Evolutionary conservation across 108 stramenopile species (phyloP), one percentile per base, ranked within the genome.

Genomic region (Schizochytrium sp.): DNA sequence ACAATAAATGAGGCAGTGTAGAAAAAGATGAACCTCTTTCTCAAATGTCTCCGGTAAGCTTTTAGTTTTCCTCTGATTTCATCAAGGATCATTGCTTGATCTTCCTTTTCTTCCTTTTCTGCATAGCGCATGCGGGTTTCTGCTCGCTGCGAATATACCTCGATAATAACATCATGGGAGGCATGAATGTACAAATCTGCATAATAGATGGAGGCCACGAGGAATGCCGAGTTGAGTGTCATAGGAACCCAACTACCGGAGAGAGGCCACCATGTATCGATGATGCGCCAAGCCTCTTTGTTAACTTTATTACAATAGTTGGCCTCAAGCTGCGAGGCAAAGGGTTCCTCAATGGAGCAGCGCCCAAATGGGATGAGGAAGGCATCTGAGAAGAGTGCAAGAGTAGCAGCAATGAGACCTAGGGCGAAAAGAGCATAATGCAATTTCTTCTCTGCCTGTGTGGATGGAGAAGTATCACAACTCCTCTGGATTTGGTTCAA

Each of bases 151-250:
- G 76, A 55, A 42, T 83, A 55, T 13, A 53, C 53, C 53, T 83
- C 76, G 15, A 83, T 55, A 28, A 83, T 2, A 10, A 83, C 1
- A 28, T 83, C 76, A n/a, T 49, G 47, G 38, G 76, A 83, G 8
- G 76, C 76, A 3, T 83, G 76, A 10, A 83, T 83, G 76, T 83
- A 83, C 7, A 83, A 53, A 42, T 83, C 76, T 17, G 76, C 76
- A 83, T 55, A 83, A 3, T 83, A 83, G 50, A 83, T n/a, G 28
- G 50, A n/a, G 13, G 53, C 12, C 0, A 83, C 47, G 28, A 83
- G 50, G 10, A 83, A 50, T 10, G n/a, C 19, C 13, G 76, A n/a
- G 28, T 46, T 47, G 50, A 83, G 50, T 5, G 53, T 55, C 53
- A 83, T 55, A 40, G 53, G 53, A 3, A 83, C 50, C 76, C 76